Base-by-base conservation (phyloP, 768 basidiomycete species). In the Cystoderma amianthinum region DNA sequence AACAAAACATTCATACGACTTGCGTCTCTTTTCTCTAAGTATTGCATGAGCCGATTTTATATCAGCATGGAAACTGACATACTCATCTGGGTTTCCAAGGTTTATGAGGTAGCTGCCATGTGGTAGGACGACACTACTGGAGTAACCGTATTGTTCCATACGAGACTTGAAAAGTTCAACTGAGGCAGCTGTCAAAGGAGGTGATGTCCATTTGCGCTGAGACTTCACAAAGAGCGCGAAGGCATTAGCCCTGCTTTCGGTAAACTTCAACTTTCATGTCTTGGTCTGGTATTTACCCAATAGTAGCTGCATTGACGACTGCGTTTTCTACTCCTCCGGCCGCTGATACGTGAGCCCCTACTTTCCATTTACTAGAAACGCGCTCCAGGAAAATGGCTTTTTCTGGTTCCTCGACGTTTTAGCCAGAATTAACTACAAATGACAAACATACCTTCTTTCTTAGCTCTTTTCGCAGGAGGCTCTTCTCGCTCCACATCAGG, bases 71-170 rank as follows among this genome's bases (percentile, higher is more conserved):
- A n/a, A 42, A 18, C n/a, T 3, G 17, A 61, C 85, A 42, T 38
- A 88, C 86, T 48, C 48, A 44, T 90, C 84, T 0, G 84, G 82
- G 57, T 91, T 91, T 32, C 80, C 90, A 1, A 92, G 70, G 53
- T 93, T 93, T 37, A 92, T 74, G 20, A 93, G 72, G 56, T 92
- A 93, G 48, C 79, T 89, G 20, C 87, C 89, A 48, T 93, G 91
- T 1, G 88, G 88, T 2, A 94, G 62, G 1, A 92, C 68, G 44
- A 83, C 62, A n/a, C 64, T 61, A 2, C 72, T 60, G 1, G 72
- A 62, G 55, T 91, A 91, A 1, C 75, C 74, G 44, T 80, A 74
- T 22, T 70, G 67, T 41, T 62, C 51, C 75, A 89, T 69, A 18
- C 78, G 68, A 23, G 62, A 57, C 53, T 78, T 82, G 62, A 90